Percentiles rank a stretch among this genome's conserved stretches.
phyloP scores from a whole-genome alignment of 2,329 filamentous ascomycete species.

The Pezicula neosporulosa region DNA sequence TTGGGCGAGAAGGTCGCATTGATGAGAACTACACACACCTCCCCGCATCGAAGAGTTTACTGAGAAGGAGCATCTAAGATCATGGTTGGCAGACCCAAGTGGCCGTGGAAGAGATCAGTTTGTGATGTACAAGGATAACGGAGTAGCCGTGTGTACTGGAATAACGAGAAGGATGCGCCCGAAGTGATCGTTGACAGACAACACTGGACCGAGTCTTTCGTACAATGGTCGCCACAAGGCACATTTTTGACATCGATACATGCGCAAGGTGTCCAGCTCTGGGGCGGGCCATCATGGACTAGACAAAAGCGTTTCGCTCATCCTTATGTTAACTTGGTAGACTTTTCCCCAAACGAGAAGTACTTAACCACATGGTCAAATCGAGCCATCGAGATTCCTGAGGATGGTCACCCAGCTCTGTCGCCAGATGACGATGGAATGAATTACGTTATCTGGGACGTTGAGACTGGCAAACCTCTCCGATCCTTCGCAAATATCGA shows the following conservation, averaged over 20 bases:
- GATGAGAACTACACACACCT: slow-evolving; percentile 82
- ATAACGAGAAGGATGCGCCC: slow-evolving; percentile 88
- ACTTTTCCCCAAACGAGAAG: slow-evolving; percentile 90
- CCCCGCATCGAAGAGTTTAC: slow-evolving; percentile 81
- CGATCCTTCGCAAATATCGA: slow-evolving; percentile 94
- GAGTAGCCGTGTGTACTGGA: slow-evolving; percentile 97
- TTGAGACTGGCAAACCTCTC: slow-evolving; percentile 82
- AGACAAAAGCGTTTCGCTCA: slow-evolving; percentile 92
- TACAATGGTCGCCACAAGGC: slow-evolving; percentile 95
- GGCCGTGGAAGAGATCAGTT: slow-evolving; percentile 90
- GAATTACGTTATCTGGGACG: slow-evolving; percentile 99
- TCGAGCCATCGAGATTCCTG: slow-evolving; percentile 86
- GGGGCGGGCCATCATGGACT: slow-evolving; percentile 88
- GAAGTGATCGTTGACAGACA: slow-evolving; percentile 88
- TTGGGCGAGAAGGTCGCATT: slow-evolving; percentile 87
- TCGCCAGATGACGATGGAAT: slow-evolving; percentile 94
- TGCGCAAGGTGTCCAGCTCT: slow-evolving; percentile 93
- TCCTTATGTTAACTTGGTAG: slow-evolving; percentile 90
- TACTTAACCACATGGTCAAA: slow-evolving; percentile 98
- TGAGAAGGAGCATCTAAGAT: slow-evolving; percentile 92
- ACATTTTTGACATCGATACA: slow-evolving; percentile 95
- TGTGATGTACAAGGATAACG: slow-evolving; percentile 87
- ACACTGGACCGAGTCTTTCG: slow-evolving; percentile 97
- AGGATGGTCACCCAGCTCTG: slow-evolving; percentile 78
- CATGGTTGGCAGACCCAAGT: slow-evolving; percentile 80